phyloP scores from a whole-genome alignment of 192 early-diverging fungal species.

The Coemansia sp. region DNA sequence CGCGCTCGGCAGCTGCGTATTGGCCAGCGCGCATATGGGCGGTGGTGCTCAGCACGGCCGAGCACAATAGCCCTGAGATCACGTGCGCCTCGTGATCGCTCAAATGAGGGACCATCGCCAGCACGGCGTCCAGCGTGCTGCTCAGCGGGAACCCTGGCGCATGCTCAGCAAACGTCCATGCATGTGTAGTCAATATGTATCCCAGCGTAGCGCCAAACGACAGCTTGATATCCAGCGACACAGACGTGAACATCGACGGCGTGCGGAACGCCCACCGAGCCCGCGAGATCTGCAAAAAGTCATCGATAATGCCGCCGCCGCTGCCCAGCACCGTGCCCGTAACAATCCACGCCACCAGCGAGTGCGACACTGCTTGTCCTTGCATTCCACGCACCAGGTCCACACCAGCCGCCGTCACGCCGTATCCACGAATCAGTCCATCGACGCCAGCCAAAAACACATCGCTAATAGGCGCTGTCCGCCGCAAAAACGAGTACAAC shows the following conservation, averaged over 20 bases:
- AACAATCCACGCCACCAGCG: constrained; percentile 50
- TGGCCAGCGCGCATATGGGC: constrained; percentile 24
- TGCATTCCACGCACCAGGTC: constrained; percentile 50
- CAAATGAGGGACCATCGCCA: constrained; percentile 38
- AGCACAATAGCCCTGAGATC: constrained; percentile 45
- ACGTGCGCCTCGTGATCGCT: constrained; percentile 44
- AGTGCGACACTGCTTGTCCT: constrained; percentile 45
- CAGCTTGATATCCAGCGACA: constrained; percentile 47
- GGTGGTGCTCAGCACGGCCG: constrained; percentile 40
- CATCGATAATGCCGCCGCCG: constrained; percentile 56
- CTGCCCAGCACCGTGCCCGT: constrained; percentile 52
- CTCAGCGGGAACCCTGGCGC: constrained; percentile 42
- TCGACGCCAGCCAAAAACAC: constrained; percentile 52
- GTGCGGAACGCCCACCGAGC: constrained; percentile 46
- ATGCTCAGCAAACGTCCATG: constrained; percentile 49
- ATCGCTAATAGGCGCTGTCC: constrained; percentile 45
- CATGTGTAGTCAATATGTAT: constrained; percentile 52
- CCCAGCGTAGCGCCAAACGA: constrained; percentile 45
- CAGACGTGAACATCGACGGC: constrained; percentile 33
- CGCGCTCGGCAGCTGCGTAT: constrained; percentile 34
- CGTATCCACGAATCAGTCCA: constrained; percentile 54
- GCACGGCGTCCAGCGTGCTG: constrained; percentile 29
- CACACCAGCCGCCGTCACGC: constrained; percentile 52
- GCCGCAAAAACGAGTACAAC: constrained; percentile 37
- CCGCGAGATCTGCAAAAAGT: constrained; percentile 49